Base-by-base conservation (phyloP, 495 filamentous ascomycete species). In the Penicillium ochrochloron region DNA sequence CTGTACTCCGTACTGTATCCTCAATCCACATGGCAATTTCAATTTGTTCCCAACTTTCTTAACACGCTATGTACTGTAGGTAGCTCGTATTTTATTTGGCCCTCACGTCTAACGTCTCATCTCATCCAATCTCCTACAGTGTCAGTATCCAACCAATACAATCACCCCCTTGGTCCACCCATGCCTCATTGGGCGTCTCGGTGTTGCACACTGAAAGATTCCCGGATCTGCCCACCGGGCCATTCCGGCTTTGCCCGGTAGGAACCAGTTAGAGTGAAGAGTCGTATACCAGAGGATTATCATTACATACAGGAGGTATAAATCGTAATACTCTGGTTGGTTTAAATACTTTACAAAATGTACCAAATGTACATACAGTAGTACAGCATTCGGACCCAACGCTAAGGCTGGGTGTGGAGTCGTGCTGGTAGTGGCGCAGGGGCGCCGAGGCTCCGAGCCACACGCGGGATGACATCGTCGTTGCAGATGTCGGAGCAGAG, bases 391-490 rank as follows among this genome's bases (percentile, higher is more conserved):
- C 37, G 0, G 37, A 14, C 37, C 37, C 27, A 21, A 56, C 54
- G 48, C 66, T 69, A 64, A 64, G 67, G 60, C 61, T 57, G 52
- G 56, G 46, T n/a, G 25, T 29, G n/a, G 41, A 19, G 39, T 37
- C n/a, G 27, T 11, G 25, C 60, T 62, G 31, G 31, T 39, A 58
- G 69, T 69, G 66, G 69, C 69, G 66, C 66, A 69, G 63, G 66
- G 61, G 59, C 54, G 63, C 41, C 55, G 69, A 69, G 66, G 59
- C 54, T 65, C 41, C 55, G 69, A 69, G 66, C 64, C 64, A 65
- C 66, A 63, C 37, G 66, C 66, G 66, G 63, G 67, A 72, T 68
- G 63, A 68, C 70, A 68, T 68, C 59, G 57, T 65, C 55, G 19
- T 19, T 54, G 62, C 66, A 64, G 31, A 48, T 27, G 31, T 58